Conservation (phyloP, 176 grass and related monocot species). For the Oryza brachyantha region DNA sequence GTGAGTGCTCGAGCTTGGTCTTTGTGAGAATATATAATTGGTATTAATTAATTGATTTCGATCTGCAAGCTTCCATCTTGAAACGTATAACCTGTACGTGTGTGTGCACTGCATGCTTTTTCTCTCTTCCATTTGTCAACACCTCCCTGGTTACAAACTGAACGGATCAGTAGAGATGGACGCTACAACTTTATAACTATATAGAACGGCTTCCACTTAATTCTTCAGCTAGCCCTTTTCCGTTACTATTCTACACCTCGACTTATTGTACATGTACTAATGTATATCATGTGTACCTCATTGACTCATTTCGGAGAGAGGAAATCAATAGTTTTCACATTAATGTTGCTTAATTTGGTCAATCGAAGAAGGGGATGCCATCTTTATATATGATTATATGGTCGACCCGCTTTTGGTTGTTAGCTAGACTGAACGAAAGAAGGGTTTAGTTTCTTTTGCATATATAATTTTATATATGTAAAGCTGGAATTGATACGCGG, state of each 20-base stretch:
- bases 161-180: neutral
- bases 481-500: neutral
- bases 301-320: slow-evolving; percentile 29
- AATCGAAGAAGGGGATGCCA: slow-evolving; percentile 9
- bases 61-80: slow-evolving; percentile 28
- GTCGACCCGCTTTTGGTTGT: neutral
- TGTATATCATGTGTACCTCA: slow-evolving; percentile 49
- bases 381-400: too few species aligned
- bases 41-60: slow-evolving; percentile 16
- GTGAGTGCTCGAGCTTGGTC: slow-evolving; percentile 9
- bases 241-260: slow-evolving; percentile 22
- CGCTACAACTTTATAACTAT: slow-evolving; percentile 24
- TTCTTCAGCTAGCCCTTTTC: neutral
- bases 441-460: slow-evolving; percentile 22
- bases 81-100: slow-evolving; percentile 9
- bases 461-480: too few species aligned
- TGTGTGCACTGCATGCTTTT: slow-evolving; percentile 16
- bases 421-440: neutral
- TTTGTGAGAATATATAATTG: slow-evolving; percentile 12
- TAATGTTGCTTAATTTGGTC: slow-evolving; percentile 4
- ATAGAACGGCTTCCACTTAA: slow-evolving; percentile 19
- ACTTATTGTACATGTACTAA: slow-evolving; percentile 74
- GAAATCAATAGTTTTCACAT: slow-evolving; percentile 9
- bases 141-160: slow-evolving; percentile 4
- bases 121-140: slow-evolving; percentile 46